Evolutionary conservation across 2,329 filamentous ascomycete species (phyloP).

Genomic region (Pseudogymnoascus sp.): DNA sequence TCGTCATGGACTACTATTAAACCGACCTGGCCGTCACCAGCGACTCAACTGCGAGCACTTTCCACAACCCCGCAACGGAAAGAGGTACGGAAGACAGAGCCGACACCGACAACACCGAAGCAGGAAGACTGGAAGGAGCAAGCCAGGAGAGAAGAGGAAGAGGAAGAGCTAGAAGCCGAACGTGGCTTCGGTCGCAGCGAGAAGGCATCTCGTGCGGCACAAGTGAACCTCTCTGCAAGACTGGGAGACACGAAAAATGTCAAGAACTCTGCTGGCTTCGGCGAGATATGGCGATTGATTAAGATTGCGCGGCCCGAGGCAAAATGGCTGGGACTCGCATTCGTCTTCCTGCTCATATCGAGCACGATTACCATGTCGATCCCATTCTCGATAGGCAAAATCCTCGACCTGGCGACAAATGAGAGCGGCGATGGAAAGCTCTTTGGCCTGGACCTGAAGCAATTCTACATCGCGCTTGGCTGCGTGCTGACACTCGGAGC

Average conservation of each 20-base stretch:
- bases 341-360: constrained; percentile 78
- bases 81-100: constrained; percentile 12
- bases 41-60: constrained; percentile 25
- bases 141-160: constrained; percentile 34
- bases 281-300: constrained; percentile 78
- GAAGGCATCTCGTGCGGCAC: constrained; percentile 75
- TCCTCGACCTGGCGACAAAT: constrained; percentile 84
- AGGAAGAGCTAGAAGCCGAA: constrained; percentile 43
- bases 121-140: constrained; percentile 30
- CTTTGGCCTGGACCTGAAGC: constrained; percentile 74
- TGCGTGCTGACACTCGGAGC: constrained; percentile 74
- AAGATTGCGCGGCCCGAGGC: constrained; percentile 83
- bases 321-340: constrained; percentile 68
- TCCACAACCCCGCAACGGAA: constrained; percentile 18
- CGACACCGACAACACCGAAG: constrained; percentile 18
- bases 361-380: constrained; percentile 93
- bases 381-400: constrained; percentile 92
- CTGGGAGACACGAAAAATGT: constrained; percentile 64
- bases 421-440: constrained; percentile 56
- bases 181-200: constrained; percentile 65
- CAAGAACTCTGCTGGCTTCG: constrained; percentile 50
- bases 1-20: constrained; percentile 16
- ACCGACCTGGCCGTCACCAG: constrained; percentile 23
- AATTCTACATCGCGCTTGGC: constrained; percentile 80
- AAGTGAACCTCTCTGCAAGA: constrained; percentile 82